A percentile compares a stretch with the other conserved stretches of the same genome.
These are phyloP conservation scores for Phylloporus scabripes DNA, from an alignment of 768 basidiomycete genomes.

Conservation along the genomic window DNA sequence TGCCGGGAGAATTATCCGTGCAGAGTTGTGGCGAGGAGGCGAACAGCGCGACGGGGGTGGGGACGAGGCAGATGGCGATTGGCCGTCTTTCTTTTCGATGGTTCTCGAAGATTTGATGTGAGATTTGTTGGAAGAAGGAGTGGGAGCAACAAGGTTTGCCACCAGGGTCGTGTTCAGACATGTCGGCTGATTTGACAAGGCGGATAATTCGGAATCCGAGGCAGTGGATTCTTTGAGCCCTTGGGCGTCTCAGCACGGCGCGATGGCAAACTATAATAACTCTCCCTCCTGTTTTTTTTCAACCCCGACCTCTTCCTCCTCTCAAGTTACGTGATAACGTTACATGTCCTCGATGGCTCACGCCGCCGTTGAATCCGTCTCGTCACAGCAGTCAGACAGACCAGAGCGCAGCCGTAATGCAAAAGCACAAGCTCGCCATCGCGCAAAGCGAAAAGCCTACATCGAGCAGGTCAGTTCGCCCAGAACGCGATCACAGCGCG, in stretches of 20 bases:
- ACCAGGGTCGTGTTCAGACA: slow-evolving; percentile 32
- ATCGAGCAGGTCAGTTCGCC: slow-evolving; percentile 65
- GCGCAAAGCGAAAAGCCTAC: slow-evolving; percentile 90
- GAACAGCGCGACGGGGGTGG: neutral
- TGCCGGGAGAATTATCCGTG: slow-evolving; percentile 16
- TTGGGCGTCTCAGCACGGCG: slow-evolving; percentile 28
- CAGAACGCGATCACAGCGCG: slow-evolving; percentile 5
- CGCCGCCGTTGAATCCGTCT: slow-evolving; percentile 41
- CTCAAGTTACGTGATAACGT: slow-evolving; percentile 38
- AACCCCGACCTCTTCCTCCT: slow-evolving; percentile 47
- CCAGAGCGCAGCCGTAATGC: slow-evolving; percentile 85
- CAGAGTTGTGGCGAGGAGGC: neutral
- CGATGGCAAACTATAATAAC: slow-evolving; percentile 32
- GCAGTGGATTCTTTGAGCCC: slow-evolving; percentile 19
- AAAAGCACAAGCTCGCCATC: slow-evolving; percentile 83
- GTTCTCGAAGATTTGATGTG: slow-evolving; percentile 30
- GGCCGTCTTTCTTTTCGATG: slow-evolving; percentile 11
- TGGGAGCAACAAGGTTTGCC: slow-evolving; percentile 27
- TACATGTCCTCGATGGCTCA: slow-evolving; percentile 56
- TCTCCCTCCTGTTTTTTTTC: slow-evolving; percentile 32
- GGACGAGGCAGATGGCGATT: slow-evolving; percentile 17
- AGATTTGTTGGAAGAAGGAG: slow-evolving; percentile 22
- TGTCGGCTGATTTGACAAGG: slow-evolving; percentile 37
- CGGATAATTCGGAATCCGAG: slow-evolving; percentile 48
- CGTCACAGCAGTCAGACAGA: slow-evolving; percentile 46